Conservation (phyloP, 768 basidiomycete genomes). For the Pisolithus orientalis region DNA sequence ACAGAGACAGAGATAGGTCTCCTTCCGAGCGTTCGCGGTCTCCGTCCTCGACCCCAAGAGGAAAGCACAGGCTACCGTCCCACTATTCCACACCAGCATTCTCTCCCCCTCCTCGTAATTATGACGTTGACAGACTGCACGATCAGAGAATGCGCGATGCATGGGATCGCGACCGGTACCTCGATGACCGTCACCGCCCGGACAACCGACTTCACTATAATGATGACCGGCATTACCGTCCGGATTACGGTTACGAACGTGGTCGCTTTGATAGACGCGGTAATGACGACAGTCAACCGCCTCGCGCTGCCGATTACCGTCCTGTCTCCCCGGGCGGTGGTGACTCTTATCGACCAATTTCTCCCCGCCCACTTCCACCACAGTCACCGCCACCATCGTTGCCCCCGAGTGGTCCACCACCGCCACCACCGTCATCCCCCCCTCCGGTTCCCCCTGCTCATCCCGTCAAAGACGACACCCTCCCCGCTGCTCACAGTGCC, state of each 20-base stretch:
- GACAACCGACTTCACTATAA: conserved; percentile 3
- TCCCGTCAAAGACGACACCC: conserved; percentile 23
- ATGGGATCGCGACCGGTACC: conserved; percentile 22
- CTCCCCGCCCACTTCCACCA: conserved; percentile 9
- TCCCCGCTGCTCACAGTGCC: conserved; percentile 31
- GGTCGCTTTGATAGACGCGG: conserved; percentile 4
- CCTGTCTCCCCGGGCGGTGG: conserved; percentile 14
- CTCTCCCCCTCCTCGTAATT: conserved; percentile 34
- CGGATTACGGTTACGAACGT: conserved; percentile 6
- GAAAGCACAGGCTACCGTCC: conserved; percentile 30
- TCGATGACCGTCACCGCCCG: conserved; percentile 10
- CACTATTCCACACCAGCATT: conserved; percentile 32
- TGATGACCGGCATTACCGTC: conserved; percentile 11
- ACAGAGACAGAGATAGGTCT: conserved; percentile 16
- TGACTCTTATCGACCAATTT: conserved; percentile 13
- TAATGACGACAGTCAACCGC: neutral
- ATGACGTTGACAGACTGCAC: conserved; percentile 27
- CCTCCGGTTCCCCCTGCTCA: conserved; percentile 35
- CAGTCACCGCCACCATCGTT: neutral
- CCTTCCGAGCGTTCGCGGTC: conserved; percentile 32
- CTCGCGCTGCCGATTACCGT: conserved; percentile 13
- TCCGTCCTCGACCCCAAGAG: conserved; percentile 28
- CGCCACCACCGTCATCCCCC: conserved; percentile 19
- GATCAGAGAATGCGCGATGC: conserved; percentile 34
- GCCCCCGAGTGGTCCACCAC: conserved; percentile 12